Evolutionary conservation across 2,329 filamentous ascomycete species (phyloP), one percentile per base, ranked within the genome.

Genomic region (Torrubiella hemipterigena): DNA sequence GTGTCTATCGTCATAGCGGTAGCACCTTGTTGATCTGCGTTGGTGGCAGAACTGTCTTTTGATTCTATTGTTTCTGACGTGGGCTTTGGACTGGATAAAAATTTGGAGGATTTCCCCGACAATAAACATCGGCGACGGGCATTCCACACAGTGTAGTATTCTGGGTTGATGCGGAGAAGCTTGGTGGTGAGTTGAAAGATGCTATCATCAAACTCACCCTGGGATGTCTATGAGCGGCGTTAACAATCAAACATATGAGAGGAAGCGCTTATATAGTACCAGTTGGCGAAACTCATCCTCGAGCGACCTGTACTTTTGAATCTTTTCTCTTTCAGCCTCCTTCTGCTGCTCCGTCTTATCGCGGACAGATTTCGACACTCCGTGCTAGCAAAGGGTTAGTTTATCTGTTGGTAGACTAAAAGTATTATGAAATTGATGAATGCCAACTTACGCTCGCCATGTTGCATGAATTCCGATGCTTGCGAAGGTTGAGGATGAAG

Each of bases 141-240:
- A 66, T 93, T 93, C 84, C 84, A 93, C 68, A 85, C 70, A 34
- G 84, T 89, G 60, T 91, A 91, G 63, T 87, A 87, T 56, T 93
- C 84, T 17, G 84, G 84, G 53, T 93, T 93, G 46, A 78, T 69
- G 28, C 68, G 69, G 32, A 89, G 67, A 27, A 91, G 69, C 42
- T 73, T 75, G n/a, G 79, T 77, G 20, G 79, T 81, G 33, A 81
- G 68, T 39, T 70, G 59, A 45, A 87, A 72, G 24, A 75, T 69
- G 34, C 73, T 63, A 33, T 60, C 43, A 25, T 64, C 65, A 51
- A 65, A 68, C 42, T 68, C 58, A 38, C 49, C 51, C 30, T 62
- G 51, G 3, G 54, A 43, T 35, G 66, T 45, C 52, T 56, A 32
- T n/a, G n/a, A n/a, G n/a, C n/a, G n/a, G n/a, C n/a, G n/a, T n/a